These are phyloP conservation scores for Pittosporum tobira DNA, from an alignment of 129 eudicot species.

Conservation along the genomic window DNA sequence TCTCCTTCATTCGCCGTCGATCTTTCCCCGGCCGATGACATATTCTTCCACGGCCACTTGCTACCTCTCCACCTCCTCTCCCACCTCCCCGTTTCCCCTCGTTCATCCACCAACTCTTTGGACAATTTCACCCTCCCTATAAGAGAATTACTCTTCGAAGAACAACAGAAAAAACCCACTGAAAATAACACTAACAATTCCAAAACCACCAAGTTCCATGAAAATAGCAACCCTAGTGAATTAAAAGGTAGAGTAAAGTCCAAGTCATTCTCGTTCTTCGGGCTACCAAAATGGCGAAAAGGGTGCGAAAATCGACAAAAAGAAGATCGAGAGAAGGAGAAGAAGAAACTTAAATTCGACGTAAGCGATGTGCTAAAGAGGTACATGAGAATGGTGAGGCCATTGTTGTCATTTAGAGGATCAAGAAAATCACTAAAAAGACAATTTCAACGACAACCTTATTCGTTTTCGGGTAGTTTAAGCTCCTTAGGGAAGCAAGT, in stretches of 20 bases:
- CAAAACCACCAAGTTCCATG: constrained; percentile 8
- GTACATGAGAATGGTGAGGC: constrained; percentile 70
- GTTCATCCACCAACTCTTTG: constrained; percentile 63
- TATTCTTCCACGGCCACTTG: constrained; percentile 87
- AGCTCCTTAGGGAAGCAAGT: constrained; percentile 29
- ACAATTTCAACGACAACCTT: constrained; percentile 27
- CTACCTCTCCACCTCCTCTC: constrained; percentile 91
- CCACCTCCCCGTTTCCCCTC: constrained; percentile 66
- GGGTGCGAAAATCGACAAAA: constrained; percentile 19
- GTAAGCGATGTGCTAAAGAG: constrained; percentile 51
- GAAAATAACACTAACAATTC: constrained; percentile 1
- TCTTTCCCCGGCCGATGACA: constrained; percentile 84
- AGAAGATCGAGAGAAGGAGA: constrained; percentile 23
- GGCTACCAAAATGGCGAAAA: constrained; percentile 47
- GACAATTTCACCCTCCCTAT: constrained; percentile 73
- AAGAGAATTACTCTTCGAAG: constrained; percentile 27
- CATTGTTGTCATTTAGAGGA: constrained; percentile 40
- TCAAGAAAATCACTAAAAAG: constrained; percentile 9
- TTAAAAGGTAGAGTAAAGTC: constrained; percentile 34
- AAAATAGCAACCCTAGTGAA: constrained; percentile 22
- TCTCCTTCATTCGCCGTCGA: constrained; percentile 46
- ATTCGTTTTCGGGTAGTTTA: constrained; percentile 53
- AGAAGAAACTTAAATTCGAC: constrained; percentile 50
- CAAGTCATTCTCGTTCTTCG: constrained; percentile 65
- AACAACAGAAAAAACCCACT: constrained; percentile 18